A percentile compares a stretch with the other conserved stretches of the same genome.
Evolutionary conservation across 106 monocot species (phyloP).

Genomic region (Acorus calamus): DNA sequence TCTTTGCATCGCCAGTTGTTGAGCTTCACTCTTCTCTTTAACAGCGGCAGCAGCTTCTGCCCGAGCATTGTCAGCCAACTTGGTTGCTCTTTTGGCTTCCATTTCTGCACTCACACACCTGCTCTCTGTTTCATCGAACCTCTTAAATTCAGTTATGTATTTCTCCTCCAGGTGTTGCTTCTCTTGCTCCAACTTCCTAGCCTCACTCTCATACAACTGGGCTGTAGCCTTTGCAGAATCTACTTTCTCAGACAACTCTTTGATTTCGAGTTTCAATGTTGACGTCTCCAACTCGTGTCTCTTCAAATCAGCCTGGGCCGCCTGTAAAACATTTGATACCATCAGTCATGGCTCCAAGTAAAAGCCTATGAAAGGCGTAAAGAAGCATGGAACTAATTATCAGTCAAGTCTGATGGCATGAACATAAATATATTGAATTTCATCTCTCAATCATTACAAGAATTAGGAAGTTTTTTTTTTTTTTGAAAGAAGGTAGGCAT

Average conservation of each 20-base stretch:
- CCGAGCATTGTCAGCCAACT: slow-evolving; percentile 65
- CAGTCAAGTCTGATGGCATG: no score
- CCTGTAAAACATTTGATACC: slow-evolving; percentile 20
- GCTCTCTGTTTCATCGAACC: slow-evolving; percentile 59
- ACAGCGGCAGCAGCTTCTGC: slow-evolving; percentile 53
- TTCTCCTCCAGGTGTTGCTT: slow-evolving; percentile 77
- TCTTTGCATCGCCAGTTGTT: slow-evolving; percentile 69
- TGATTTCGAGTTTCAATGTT: slow-evolving; percentile 55
- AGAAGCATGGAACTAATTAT: no score
- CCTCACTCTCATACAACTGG: slow-evolving; percentile 58
- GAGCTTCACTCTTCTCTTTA: slow-evolving; percentile 76
- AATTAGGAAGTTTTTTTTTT: no score
- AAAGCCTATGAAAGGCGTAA: no score
- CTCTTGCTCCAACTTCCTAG: slow-evolving; percentile 71
- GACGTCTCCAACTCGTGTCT: slow-evolving; percentile 47
- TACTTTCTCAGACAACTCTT: slow-evolving; percentile 31
- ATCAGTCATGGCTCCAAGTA: no score
- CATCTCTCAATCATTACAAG: no score
- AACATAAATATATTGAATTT: no score
- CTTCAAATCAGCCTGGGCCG: slow-evolving; percentile 42
- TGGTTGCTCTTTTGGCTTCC: slow-evolving; percentile 61
- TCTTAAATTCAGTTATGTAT: slow-evolving; percentile 63
- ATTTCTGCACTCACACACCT: slow-evolving; percentile 70
- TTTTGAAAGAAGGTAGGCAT: no score
- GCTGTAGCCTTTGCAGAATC: slow-evolving; percentile 35